These are phyloP conservation scores for Apiospora koreana DNA, from an alignment of 2,329 filamentous ascomycete species.

Conservation along the genomic window DNA sequence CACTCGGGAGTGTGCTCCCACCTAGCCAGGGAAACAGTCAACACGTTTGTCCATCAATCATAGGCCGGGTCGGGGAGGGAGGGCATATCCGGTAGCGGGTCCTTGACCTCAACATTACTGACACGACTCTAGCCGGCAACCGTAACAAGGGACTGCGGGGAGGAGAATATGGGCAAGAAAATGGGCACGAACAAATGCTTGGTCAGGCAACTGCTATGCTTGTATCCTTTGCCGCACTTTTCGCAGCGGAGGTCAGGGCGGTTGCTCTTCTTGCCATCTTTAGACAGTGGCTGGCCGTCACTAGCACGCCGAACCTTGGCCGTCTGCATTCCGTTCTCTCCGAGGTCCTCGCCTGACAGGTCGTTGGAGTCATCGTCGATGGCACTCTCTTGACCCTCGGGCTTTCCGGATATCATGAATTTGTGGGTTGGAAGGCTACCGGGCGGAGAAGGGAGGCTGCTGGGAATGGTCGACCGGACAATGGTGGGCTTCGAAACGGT, in stretches of 20 bases:
- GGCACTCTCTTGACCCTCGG: conserved; percentile 57
- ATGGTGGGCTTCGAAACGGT: conserved; percentile 64
- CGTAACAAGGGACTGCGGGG: conserved; percentile 32
- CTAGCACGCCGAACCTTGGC: conserved; percentile 66
- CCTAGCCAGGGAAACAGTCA: conserved; percentile 55
- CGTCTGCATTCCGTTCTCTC: conserved; percentile 47
- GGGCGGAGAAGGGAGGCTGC: conserved; percentile 64
- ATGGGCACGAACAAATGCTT: conserved; percentile 98
- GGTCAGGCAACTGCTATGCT: conserved; percentile 99
- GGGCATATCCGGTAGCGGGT: conserved; percentile 19
- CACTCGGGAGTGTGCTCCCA: conserved; percentile 99
- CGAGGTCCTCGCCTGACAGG: conserved; percentile 55
- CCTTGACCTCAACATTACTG: conserved; percentile 29
- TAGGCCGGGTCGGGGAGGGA: not conserved
- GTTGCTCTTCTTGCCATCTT: conserved; percentile 78
- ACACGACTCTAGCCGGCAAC: conserved; percentile 26
- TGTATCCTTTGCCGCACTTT: conserved; percentile 99
- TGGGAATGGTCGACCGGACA: conserved; percentile 52
- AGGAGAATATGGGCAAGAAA: conserved; percentile 46
- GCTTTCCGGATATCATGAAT: conserved; percentile 51
- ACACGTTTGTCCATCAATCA: conserved; percentile 32
- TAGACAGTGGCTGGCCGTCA: conserved; percentile 80
- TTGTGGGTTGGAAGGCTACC: conserved; percentile 66
- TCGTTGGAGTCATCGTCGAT: conserved; percentile 69
- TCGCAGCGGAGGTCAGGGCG: conserved; percentile 90